phyloP scores from a whole-genome alignment of 2,329 filamentous ascomycete genomes.

The Stagonosporopsis rhizophila region DNA sequence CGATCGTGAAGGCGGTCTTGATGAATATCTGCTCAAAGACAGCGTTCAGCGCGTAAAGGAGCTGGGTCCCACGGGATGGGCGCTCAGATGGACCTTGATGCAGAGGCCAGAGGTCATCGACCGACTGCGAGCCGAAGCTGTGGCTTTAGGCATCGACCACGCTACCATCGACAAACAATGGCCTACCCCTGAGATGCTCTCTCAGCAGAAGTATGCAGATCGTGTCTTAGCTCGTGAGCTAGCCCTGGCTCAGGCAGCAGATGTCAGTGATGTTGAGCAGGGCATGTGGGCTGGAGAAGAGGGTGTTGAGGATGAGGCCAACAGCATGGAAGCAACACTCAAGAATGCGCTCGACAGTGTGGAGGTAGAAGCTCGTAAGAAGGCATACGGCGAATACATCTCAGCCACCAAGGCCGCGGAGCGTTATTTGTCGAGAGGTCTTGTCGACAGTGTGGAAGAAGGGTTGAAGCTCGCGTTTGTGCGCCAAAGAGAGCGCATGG shows the following conservation, averaged over 20 bases:
- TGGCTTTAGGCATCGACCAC: slow-evolving; percentile 68
- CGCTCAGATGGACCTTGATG: slow-evolving; percentile 87
- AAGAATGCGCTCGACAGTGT: neutral
- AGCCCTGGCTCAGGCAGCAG: slow-evolving; percentile 12
- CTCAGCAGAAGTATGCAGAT: slow-evolving; percentile 23
- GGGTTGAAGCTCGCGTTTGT: slow-evolving; percentile 36
- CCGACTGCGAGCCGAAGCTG: slow-evolving; percentile 70
- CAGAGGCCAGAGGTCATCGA: slow-evolving; percentile 73
- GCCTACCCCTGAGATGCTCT: slow-evolving; percentile 33
- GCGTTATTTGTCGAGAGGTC: slow-evolving; percentile 25
- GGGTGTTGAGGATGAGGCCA: slow-evolving; percentile 21
- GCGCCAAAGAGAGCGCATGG: slow-evolving; percentile 26
- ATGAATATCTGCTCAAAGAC: slow-evolving; percentile 86
- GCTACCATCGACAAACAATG: slow-evolving; percentile 43
- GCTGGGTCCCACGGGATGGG: slow-evolving; percentile 89
- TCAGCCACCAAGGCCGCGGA: slow-evolving; percentile 25
- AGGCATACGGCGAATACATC: slow-evolving; percentile 25
- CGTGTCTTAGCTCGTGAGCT: slow-evolving; percentile 17
- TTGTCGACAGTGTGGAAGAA: slow-evolving; percentile 34
- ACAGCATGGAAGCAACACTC: slow-evolving; percentile 15
- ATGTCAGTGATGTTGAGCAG: slow-evolving; percentile 10
- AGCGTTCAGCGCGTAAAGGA: slow-evolving; percentile 82
- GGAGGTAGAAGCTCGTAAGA: slow-evolving; percentile 17
- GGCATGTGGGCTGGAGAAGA: slow-evolving; percentile 20
- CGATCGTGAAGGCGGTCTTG: slow-evolving; percentile 85